Evolutionary conservation across 306 rosid genomes (phyloP).

Genomic region (Quillaja saponaria): DNA sequence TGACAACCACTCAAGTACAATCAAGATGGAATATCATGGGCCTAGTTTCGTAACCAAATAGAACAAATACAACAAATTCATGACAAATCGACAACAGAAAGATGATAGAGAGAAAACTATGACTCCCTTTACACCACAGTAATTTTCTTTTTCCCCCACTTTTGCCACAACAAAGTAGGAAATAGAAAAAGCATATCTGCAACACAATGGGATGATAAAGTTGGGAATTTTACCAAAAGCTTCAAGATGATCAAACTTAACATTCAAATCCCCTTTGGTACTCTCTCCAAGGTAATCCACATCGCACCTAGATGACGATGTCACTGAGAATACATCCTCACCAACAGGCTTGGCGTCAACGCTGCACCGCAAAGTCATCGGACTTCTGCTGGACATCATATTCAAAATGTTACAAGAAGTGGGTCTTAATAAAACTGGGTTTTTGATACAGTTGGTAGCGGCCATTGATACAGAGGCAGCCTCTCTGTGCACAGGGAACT

Average conservation of each 20-base stretch:
- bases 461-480: constrained; percentile 28
- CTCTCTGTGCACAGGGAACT: constrained; percentile 33
- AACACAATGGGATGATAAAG: background rate
- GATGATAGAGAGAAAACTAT: too few relatives aligned
- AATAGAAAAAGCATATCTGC: background rate
- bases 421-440: constrained; percentile 22
- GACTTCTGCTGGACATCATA: constrained; percentile 13
- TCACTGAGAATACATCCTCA: constrained; percentile 64
- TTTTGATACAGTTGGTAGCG: constrained; percentile 25
- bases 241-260: constrained; percentile 68
- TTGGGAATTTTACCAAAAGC: constrained; percentile 57
- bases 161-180: too few relatives aligned
- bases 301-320: constrained; percentile 59
- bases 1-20: constrained; percentile 16
- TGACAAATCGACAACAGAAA: background rate
- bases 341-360: constrained; percentile 49
- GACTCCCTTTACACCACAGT: too few relatives aligned
- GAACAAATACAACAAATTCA: background rate
- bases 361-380: constrained; percentile 25
- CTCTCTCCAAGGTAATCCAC: constrained; percentile 93
- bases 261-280: constrained; percentile 93
- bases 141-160: too few relatives aligned
- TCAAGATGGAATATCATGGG: background rate
- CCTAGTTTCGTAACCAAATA: background rate
- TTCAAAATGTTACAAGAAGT: background rate